These are phyloP conservation scores for Teratosphaeria viscida DNA, from an alignment of 2,329 filamentous ascomycete species.

Conservation along the genomic window DNA sequence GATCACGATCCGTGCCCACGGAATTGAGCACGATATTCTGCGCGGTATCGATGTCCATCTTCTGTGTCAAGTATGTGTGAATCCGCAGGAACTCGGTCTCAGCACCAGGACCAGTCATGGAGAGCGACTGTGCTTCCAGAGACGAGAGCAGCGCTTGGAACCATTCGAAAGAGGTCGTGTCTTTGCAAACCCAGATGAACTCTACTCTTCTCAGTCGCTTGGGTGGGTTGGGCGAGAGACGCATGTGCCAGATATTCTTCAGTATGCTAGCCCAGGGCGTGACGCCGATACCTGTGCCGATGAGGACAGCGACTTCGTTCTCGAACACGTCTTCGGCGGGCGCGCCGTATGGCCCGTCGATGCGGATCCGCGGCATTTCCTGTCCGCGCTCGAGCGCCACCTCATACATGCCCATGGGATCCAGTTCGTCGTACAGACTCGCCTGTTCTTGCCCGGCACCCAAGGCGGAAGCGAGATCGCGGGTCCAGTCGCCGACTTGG, in stretches of 20 bases:
- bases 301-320: conserved; percentile 77
- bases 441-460: conserved; percentile 80
- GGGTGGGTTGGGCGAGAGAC: conserved; percentile 79
- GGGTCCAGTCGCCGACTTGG: conserved; percentile 93
- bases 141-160: conserved; percentile 90
- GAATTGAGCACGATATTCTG: conserved; percentile 97
- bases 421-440: conserved; percentile 81
- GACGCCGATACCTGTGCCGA: conserved; percentile 78
- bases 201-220: conserved; percentile 85
- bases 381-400: conserved; percentile 89
- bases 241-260: conserved; percentile 97
- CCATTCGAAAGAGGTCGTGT: conserved; percentile 95
- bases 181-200: conserved; percentile 98
- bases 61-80: conserved; percentile 94
- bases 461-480: conserved; percentile 86
- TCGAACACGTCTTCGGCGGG: conserved; percentile 96
- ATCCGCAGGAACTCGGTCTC: conserved; percentile 84
- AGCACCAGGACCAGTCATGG: conserved; percentile 45
- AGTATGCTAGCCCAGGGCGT: conserved; percentile 79
- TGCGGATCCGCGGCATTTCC: conserved; percentile 77
- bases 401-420: conserved; percentile 95
- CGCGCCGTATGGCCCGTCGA: conserved; percentile 93
- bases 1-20: conserved; percentile 78
- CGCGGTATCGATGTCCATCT: conserved; percentile 79
- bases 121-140: conserved; percentile 73